These are phyloP conservation scores for Candida ipomoeae DNA, from an alignment of 805 yeast species.

Conservation along the genomic window DNA sequence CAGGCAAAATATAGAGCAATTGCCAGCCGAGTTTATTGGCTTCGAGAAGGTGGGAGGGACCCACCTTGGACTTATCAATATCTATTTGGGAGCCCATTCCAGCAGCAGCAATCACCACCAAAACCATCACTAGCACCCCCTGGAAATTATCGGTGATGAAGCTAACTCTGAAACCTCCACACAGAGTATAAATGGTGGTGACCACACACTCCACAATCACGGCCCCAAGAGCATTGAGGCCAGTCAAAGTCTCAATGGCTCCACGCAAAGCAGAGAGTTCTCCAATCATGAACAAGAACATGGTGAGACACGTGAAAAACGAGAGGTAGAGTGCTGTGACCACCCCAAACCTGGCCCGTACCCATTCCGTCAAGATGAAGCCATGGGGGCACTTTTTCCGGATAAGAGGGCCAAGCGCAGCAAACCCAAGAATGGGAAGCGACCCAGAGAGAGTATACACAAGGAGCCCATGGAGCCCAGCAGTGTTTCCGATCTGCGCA, in stretches of 20 bases:
- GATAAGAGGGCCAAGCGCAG: slow-evolving; percentile 75
- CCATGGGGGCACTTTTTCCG: slow-evolving; percentile 82
- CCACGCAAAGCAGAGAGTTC: slow-evolving; percentile 78
- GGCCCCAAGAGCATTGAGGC: slow-evolving; percentile 72
- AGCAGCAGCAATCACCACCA: slow-evolving; percentile 65
- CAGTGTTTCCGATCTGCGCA: slow-evolving; percentile 77
- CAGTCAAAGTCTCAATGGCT: slow-evolving; percentile 75
- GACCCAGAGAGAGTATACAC: slow-evolving; percentile 80
- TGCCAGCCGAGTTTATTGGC: slow-evolving; percentile 83
- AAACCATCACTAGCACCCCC: slow-evolving; percentile 64
- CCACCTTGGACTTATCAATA: slow-evolving; percentile 60
- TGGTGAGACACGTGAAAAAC: slow-evolving; percentile 76
- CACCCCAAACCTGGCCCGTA: slow-evolving; percentile 73
- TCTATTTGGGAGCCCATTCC: slow-evolving; percentile 74
- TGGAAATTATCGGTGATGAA: slow-evolving; percentile 85
- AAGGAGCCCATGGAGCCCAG: slow-evolving; percentile 83
- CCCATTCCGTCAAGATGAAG: slow-evolving; percentile 92
- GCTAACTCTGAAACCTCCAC: slow-evolving; percentile 88
- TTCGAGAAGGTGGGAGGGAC: slow-evolving; percentile 59
- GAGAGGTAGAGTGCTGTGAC: slow-evolving; percentile 72
- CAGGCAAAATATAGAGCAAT: slow-evolving; percentile 73
- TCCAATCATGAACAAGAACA: slow-evolving; percentile 82
- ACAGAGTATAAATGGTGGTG: slow-evolving; percentile 78
- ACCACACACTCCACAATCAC: slow-evolving; percentile 83
- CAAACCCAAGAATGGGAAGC: slow-evolving; percentile 80